Conservation (phyloP, 176 grass and related monocot species). For the Triticum dicoccoides region DNA sequence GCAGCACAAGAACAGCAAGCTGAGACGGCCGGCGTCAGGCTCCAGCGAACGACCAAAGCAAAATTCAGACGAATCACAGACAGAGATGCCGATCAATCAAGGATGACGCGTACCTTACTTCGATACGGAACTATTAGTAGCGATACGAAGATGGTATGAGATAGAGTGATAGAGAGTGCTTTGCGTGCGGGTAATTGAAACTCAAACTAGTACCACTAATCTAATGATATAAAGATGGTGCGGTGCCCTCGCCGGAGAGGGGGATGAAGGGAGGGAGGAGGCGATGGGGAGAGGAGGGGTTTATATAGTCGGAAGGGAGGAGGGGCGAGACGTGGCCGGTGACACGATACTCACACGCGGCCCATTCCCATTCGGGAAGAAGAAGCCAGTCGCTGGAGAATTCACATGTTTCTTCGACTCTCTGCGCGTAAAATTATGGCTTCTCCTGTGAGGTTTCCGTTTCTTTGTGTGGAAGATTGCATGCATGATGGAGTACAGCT, state of each 20-base stretch:
- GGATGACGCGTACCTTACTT: not conserved
- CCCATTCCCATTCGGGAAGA: not conserved
- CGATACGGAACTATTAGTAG: too few relatives aligned
- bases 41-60: not conserved
- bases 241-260: not conserved
- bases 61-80: not conserved
- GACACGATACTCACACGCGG: not conserved
- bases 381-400: not conserved
- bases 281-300: not conserved
- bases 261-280: not conserved
- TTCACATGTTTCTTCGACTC: not conserved
- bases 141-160: not conserved
- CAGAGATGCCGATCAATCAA: not conserved
- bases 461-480: not conserved
- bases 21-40: not conserved
- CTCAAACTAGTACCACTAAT: not conserved
- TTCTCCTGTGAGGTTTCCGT: not conserved
- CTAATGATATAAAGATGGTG: not conserved
- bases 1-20: not conserved
- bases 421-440: not conserved
- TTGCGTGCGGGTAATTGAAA: conserved; percentile 1
- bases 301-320: conserved; percentile 21
- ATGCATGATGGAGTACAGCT: not conserved
- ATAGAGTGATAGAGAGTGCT: not conserved
- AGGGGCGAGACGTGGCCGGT: conserved; percentile 3